Evolutionary conservation across 129 eudicot species (phyloP).

Genomic region (Smallanthus sonchifolius): DNA sequence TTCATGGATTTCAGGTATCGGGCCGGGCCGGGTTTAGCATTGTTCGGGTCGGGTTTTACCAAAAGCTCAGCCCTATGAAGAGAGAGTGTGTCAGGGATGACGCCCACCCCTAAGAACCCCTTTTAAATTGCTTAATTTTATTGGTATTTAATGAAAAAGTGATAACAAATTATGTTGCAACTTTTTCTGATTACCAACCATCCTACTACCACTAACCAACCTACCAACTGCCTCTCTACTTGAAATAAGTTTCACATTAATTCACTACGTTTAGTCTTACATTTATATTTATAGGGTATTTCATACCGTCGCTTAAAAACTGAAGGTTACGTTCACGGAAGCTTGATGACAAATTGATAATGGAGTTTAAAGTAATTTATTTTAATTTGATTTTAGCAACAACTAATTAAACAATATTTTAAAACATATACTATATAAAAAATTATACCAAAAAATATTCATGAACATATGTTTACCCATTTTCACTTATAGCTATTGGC

Average conservation of each 20-base stretch:
- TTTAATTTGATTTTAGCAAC: background rate
- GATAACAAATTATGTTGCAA: background rate
- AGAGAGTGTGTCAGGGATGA: too few species aligned
- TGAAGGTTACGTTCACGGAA: too few species aligned
- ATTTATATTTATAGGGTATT: too few species aligned
- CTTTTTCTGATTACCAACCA: background rate
- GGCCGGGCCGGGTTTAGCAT: too few species aligned
- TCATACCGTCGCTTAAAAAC: too few species aligned
- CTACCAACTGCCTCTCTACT: background rate
- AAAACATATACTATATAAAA: background rate
- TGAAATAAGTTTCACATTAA: background rate
- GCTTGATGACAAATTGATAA: too few species aligned
- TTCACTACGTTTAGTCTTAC: background rate
- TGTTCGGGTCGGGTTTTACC: too few species aligned
- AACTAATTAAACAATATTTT: background rate
- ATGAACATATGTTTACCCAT: background rate
- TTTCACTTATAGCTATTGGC: background rate
- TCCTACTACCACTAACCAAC: background rate
- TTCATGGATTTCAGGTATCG: too few species aligned
- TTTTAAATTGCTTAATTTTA: background rate
- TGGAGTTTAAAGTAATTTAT: too few species aligned
- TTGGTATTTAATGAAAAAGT: background rate
- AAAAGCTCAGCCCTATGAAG: too few species aligned
- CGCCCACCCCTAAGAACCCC: background rate
- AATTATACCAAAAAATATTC: background rate